A percentile compares a stretch with the other conserved stretches of the same genome.
phyloP scores from a whole-genome alignment of 106 monocot genomes.

The Narthecium ossifragum region DNA sequence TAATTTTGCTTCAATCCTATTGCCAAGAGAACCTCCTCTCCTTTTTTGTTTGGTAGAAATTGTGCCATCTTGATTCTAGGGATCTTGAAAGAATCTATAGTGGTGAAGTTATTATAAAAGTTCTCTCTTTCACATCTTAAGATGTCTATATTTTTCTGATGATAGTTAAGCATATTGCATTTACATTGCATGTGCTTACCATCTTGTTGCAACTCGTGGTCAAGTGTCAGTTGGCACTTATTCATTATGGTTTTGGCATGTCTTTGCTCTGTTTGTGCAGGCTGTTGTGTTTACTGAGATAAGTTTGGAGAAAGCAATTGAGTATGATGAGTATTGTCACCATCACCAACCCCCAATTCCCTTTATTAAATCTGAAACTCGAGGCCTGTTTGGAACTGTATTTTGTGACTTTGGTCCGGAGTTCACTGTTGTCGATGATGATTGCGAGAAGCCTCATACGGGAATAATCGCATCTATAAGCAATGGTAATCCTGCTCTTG shows the following conservation, averaged over 20 bases:
- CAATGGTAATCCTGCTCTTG: conserved; percentile 62
- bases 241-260: background rate
- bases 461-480: conserved; percentile 74
- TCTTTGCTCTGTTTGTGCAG: conserved; percentile 19
- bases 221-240: background rate
- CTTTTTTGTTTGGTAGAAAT: too few species aligned
- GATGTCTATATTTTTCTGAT: background rate
- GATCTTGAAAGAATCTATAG: too few species aligned
- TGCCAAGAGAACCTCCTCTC: too few species aligned
- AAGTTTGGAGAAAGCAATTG: conserved; percentile 59
- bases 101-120: background rate
- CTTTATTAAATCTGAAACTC: conserved; percentile 62
- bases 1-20: too few species aligned
- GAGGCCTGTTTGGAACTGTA: conserved; percentile 65
- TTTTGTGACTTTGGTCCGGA: conserved; percentile 85
- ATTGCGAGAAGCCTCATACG: conserved; percentile 80
- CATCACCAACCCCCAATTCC: conserved; percentile 69
- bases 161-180: background rate
- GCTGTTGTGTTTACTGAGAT: conserved; percentile 81
- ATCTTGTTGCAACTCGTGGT: too few species aligned
- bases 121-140: too few species aligned
- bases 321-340: conserved; percentile 66
- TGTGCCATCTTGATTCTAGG: too few species aligned
- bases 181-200: background rate
- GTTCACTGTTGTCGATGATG: conserved; percentile 64